Base-by-base conservation (phyloP, 345 rosid genomes). In the Melastoma malabathricum region DNA sequence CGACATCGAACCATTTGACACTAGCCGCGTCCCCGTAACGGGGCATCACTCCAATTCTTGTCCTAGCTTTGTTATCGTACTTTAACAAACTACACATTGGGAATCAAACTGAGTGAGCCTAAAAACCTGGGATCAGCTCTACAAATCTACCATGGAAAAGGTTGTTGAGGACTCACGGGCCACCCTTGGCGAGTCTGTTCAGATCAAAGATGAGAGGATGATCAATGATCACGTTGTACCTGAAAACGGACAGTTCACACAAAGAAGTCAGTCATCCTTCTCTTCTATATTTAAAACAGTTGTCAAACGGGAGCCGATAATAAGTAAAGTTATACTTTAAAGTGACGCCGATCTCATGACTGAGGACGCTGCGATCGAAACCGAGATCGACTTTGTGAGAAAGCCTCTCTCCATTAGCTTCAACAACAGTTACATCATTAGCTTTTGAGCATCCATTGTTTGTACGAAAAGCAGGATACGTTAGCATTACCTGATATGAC, bases 1-100 rank as follows among this genome's bases (percentile, higher is more conserved):
- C 31, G 7, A 74, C 76, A 3, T 50, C 46, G 58, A 80, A 76
- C 80, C 80, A 80, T 18, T 43, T 31, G 47, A 74, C 57, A 15
- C 76, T 69, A 17, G 66, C 59, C 18, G 59, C 53, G 25, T 64
- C 68, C 1, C 82, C 82, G 46, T 71, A 74, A 3, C 75, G 61
- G 27, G 78, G 82, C 75, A 80, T 76, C 34, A 76, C 43, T 4
- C 80, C 80, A 3, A 76, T 80, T 56, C 72, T 74, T 1, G 78
- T 58, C 43, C 65, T 60, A 5, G 61, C 73, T 49, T 62, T 58
- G 41, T 56, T 53, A 19, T 68, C 60, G 50, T 59, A 69, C 44
- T 73, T 64, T 10, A 67, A 43, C 20, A 74, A 58, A 59, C 86
- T 79, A n/a, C 27, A 43, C 1, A 15, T 15, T 27, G 6, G 31